Base-by-base conservation (phyloP, 2,329 filamentous ascomycete species). In the Hirsutella minnesotensis region DNA sequence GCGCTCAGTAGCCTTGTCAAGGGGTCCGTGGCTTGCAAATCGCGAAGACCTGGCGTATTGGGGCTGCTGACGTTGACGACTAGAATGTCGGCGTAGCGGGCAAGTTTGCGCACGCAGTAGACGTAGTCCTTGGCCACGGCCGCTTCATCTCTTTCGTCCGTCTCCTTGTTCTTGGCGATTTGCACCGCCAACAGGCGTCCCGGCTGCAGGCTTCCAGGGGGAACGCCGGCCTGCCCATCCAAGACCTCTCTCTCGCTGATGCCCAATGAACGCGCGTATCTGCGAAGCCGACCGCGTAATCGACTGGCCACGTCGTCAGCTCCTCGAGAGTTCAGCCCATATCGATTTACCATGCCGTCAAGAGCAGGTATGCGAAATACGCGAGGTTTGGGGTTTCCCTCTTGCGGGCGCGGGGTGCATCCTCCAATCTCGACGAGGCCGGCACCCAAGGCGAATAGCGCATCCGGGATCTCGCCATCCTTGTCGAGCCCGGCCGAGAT, bases 401-500 rank as follows among this genome's bases (percentile, higher is more conserved):
- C 74, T 59, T 98, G 92, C 0, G 90, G 83, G n/a, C 78, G 65
- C 0, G 92, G 86, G 4, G 89, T 96, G 52, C 84, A 83, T 38
- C 90, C 92, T 47, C 92, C 92, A 2, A 98, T 83, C 59, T 98
- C 92, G 24, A 98, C 86, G 31, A 96, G 73, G 3, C 80, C 82
- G 20, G 90, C 81, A 27, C 92, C 92, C 3, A 95, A 68, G 8
- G 81, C 86, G 57, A 96, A 85, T 30, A 98, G 71, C 13, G 81
- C 75, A 54, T 90, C 84, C 1, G 89, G 85, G 42, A 96, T 81
- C 48, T 95, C 86, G 42, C 82, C 92, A 56, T 94, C 77, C 70
- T 98, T 96, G 68, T 96, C 92, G 36, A 98, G 79, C 9, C 92
- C 92, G 5, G 87, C 92, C n/a, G 87, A 94, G 49, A 94, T 95